These are phyloP conservation scores for Kockovaella imperatae DNA, from an alignment of 768 basidiomycete genomes.

Conservation along the genomic window DNA sequence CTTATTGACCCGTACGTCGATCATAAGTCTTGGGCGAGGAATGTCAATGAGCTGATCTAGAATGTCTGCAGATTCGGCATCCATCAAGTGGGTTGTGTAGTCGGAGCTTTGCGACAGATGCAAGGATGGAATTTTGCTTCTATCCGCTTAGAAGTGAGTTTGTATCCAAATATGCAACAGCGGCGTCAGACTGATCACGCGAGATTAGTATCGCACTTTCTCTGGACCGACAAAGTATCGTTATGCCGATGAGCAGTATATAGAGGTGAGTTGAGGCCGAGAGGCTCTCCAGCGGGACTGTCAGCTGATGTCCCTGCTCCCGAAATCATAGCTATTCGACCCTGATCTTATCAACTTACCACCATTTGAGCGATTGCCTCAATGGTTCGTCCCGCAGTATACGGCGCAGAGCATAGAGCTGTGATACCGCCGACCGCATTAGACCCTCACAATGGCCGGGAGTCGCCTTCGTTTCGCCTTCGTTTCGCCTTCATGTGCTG, in stretches of 20 bases:
- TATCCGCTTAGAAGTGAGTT: slow-evolving; percentile 34
- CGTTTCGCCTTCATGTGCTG: too few relatives aligned
- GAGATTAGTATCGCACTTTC: slow-evolving; percentile 33
- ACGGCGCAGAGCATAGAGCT: slow-evolving; percentile 4
- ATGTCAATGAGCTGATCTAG: neutral
- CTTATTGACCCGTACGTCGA: slow-evolving; percentile 32
- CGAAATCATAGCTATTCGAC: slow-evolving; percentile 28
- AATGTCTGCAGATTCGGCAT: slow-evolving; percentile 28
- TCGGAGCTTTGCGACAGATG: slow-evolving; percentile 32
- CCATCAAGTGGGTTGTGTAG: slow-evolving; percentile 39
- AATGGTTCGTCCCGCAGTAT: slow-evolving; percentile 17
- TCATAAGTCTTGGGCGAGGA: neutral
- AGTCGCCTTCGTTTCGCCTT: neutral
- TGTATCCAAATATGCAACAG: neutral
- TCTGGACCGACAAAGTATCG: slow-evolving; percentile 38
- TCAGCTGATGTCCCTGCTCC: neutral
- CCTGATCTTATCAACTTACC: slow-evolving; percentile 40
- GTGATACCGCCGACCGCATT: too few relatives aligned
- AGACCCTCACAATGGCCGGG: too few relatives aligned
- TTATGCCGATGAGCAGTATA: slow-evolving; percentile 41
- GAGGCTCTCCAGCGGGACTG: neutral
- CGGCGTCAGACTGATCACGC: neutral
- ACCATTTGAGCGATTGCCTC: slow-evolving; percentile 9
- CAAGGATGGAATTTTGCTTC: slow-evolving; percentile 43
- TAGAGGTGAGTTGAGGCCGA: slow-evolving; percentile 26